These are phyloP conservation scores for Auriscalpium vulgare DNA, from an alignment of 768 basidiomycete genomes.

Conservation along the genomic window DNA sequence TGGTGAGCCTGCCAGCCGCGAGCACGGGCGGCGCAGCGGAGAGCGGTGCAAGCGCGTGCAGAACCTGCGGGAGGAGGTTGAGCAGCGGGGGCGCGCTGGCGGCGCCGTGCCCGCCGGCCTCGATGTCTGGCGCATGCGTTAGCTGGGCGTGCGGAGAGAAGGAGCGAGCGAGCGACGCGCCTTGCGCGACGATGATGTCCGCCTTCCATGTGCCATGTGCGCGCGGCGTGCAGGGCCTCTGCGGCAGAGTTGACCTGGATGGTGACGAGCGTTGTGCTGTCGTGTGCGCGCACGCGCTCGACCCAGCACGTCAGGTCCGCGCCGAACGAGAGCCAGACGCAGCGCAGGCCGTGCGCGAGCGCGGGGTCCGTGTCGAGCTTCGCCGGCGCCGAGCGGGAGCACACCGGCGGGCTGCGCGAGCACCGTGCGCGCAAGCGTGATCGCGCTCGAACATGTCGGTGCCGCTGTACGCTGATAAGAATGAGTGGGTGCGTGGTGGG, in stretches of 20 bases:
- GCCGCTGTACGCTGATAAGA: slow-evolving; percentile 37
- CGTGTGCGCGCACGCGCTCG: slow-evolving; percentile 44
- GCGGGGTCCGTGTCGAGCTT: slow-evolving; percentile 45
- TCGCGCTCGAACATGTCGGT: slow-evolving; percentile 40
- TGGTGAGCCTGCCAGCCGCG: slow-evolving; percentile 68
- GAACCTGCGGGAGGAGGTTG: slow-evolving; percentile 49
- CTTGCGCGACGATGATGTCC: slow-evolving; percentile 75
- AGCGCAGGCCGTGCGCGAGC: slow-evolving; percentile 48
- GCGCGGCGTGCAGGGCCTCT: slow-evolving; percentile 49
- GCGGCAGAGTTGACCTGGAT: slow-evolving; percentile 55
- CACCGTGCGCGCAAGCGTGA: slow-evolving; percentile 41
- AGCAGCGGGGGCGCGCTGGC: slow-evolving; percentile 48
- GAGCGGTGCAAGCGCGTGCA: slow-evolving; percentile 30
- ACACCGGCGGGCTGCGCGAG: slow-evolving; percentile 25
- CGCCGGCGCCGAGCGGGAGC: slow-evolving; percentile 66
- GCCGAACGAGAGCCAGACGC: slow-evolving; percentile 75
- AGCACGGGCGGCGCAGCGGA: slow-evolving; percentile 44
- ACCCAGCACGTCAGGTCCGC: slow-evolving; percentile 52
- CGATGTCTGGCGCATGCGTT: slow-evolving; percentile 43
- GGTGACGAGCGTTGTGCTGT: slow-evolving; percentile 50
- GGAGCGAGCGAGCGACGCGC: slow-evolving; percentile 31
- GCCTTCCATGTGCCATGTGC: slow-evolving; percentile 64
- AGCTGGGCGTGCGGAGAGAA: not conserved
- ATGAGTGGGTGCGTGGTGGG: slow-evolving; percentile 1
- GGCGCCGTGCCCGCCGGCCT: slow-evolving; percentile 75